Evolutionary conservation across 2,329 filamentous ascomycete species (phyloP).

Genomic region (Ramichloridium luteum): DNA sequence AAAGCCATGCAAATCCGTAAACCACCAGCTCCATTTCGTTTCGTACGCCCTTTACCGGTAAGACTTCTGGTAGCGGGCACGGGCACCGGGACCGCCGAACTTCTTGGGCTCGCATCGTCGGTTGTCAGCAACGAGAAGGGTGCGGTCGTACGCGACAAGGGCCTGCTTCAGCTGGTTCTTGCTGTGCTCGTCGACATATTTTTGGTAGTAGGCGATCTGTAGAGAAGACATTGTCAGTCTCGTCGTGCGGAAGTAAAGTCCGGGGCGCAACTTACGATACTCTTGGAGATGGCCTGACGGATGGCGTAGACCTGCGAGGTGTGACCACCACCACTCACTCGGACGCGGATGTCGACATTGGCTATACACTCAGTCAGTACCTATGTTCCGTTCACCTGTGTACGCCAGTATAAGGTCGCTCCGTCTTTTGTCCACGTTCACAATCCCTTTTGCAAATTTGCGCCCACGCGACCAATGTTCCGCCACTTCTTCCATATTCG

Average conservation of each 20-base stretch:
- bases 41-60: conserved; percentile 65
- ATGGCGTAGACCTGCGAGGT: conserved; percentile 96
- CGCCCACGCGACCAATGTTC: too few species aligned
- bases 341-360: conserved; percentile 92
- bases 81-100: conserved; percentile 85
- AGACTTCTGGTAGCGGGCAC: conserved; percentile 96
- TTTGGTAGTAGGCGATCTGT: conserved; percentile 93
- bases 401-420: too few species aligned
- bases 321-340: conserved; percentile 94
- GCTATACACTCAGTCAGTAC: conserved; percentile 30
- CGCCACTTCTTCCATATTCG: conserved; percentile 7
- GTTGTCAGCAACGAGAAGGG: conserved; percentile 97
- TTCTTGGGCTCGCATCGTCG: conserved; percentile 99
- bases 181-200: conserved; percentile 99
- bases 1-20: conserved; percentile 11
- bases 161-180: conserved; percentile 99
- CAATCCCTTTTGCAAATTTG: too few species aligned
- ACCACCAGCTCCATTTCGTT: conserved; percentile 6
- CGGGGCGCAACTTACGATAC: conserved; percentile 45
- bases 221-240: neutral
- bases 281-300: conserved; percentile 97
- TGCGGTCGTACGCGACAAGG: conserved; percentile 90
- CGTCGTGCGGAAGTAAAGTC: neutral
- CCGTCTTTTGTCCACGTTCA: conserved; percentile 4
- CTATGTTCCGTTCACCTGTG: too few species aligned